Percentiles rank a stretch among this genome's conserved stretches.
These are phyloP conservation scores for Phytophthora melonis DNA, from an alignment of 352 stramenopile genomes.

Conservation along the genomic window DNA sequence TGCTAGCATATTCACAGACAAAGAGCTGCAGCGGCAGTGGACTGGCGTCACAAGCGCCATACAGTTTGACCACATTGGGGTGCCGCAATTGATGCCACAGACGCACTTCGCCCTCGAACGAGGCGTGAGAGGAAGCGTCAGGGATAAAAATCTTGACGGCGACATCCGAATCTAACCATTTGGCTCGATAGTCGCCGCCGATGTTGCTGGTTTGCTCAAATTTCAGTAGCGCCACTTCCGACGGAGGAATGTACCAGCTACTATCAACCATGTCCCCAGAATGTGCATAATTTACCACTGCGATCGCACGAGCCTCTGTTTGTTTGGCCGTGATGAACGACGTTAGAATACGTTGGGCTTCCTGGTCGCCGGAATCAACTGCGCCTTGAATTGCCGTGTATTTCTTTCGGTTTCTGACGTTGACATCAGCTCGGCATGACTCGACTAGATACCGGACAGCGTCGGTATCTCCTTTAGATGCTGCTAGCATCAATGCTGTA, in stretches of 20 bases:
- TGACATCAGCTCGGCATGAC: not conserved
- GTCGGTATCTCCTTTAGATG: not conserved
- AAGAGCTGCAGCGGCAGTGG: conserved; percentile 13
- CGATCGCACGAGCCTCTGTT: not conserved
- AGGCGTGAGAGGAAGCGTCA: not conserved
- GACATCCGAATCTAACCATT: conserved; percentile 13
- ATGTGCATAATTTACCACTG: not conserved
- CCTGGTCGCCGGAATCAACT: not conserved
- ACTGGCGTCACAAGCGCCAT: not conserved
- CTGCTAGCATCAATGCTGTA: not conserved
- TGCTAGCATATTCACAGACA: conserved; percentile 16
- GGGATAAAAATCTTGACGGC: conserved; percentile 9
- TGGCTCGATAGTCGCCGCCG: conserved; percentile 5
- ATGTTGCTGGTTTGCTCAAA: not conserved
- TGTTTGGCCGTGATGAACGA: not conserved
- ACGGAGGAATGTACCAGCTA: not conserved
- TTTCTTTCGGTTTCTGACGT: not conserved
- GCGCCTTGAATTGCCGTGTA: not conserved
- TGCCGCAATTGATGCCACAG: conserved; percentile 9
- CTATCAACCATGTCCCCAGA: not conserved
- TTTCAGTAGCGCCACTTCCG: not conserved
- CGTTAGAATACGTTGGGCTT: not conserved
- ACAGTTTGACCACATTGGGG: conserved; percentile 10
- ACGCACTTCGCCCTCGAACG: not conserved
- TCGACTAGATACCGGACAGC: not conserved